A percentile compares a stretch with the other conserved stretches of the same genome.
These are phyloP conservation scores for Medicago truncatula DNA, from an alignment of 306 rosid species.

Conservation along the genomic window DNA sequence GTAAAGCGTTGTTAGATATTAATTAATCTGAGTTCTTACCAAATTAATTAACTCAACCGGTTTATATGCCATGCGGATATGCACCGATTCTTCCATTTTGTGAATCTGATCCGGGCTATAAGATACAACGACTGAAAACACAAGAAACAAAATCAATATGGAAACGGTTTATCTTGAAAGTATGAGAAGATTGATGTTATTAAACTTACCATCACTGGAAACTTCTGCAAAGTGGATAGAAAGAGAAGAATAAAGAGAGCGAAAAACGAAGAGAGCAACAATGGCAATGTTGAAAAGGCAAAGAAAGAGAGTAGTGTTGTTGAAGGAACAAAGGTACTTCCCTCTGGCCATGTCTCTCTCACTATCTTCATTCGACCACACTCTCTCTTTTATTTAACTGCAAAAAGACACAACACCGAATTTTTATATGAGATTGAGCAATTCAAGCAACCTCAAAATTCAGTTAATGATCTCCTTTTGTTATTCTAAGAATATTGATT, in stretches of 20 bases:
- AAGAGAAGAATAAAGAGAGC: conserved; percentile 78
- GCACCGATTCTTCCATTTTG: conserved; percentile 81
- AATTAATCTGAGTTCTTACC: conserved; percentile 54
- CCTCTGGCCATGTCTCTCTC: conserved; percentile 76
- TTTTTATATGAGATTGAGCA: conserved; percentile 12
- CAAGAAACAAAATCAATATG: not conserved
- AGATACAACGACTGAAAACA: conserved; percentile 54
- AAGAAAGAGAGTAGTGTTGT: conserved; percentile 74
- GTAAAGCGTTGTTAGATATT: not conserved
- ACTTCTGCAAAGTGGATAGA: conserved; percentile 72
- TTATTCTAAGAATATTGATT: not conserved
- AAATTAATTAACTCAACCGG: conserved; percentile 73
- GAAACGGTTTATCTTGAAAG: not conserved
- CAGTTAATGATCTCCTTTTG: too few relatives aligned
- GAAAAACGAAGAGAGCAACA: conserved; percentile 84
- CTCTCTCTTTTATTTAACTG: not conserved
- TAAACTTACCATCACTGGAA: conserved; percentile 56
- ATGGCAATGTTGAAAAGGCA: conserved; percentile 74
- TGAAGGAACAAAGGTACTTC: conserved; percentile 71
- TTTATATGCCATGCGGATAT: conserved; percentile 64
- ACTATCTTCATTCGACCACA: conserved; percentile 40
- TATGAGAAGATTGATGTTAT: not conserved
- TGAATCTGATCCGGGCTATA: conserved; percentile 88
- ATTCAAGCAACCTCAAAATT: conserved; percentile 38
- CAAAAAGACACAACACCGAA: not conserved